phyloP scores from a whole-genome alignment of 805 yeast species.

The Komagataella phaffii region DNA sequence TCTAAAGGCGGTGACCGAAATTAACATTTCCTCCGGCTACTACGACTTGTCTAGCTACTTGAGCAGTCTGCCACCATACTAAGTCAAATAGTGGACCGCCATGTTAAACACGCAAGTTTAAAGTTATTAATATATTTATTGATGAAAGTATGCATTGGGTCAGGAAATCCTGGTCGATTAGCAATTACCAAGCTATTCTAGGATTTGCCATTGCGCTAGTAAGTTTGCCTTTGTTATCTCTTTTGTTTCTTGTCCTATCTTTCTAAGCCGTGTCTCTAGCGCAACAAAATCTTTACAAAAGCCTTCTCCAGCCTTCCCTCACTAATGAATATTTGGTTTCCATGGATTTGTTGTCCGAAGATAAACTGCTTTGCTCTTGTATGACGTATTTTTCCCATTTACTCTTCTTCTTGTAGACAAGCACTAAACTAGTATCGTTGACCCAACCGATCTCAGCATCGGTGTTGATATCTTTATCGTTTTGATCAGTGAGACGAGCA shows the following conservation, averaged over 20 bases:
- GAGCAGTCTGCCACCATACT: conserved; percentile 5
- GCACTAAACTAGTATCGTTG: conserved; percentile 55
- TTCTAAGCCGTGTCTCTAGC: not conserved
- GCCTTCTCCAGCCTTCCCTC: not conserved
- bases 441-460: conserved; percentile 48
- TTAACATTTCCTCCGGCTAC: conserved; percentile 12
- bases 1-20: conserved; percentile 26
- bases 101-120: not conserved
- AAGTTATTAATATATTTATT: too few species aligned
- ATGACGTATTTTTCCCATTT: conserved; percentile 83
- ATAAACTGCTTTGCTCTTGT: conserved; percentile 21
- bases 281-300: not conserved
- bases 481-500: conserved; percentile 29
- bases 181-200: not conserved
- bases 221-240: not conserved
- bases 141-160: not conserved
- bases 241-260: not conserved
- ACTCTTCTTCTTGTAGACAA: conserved; percentile 61
- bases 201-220: not conserved
- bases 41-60: conserved; percentile 4
- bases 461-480: conserved; percentile 15
- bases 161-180: not conserved
- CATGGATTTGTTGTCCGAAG: not conserved
- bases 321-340: not conserved
- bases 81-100: not conserved